Evolutionary conservation across 148 eudicot genomes (phyloP), one percentile per base, ranked within the genome.

Genomic region (Camellia lanceoleosa): DNA sequence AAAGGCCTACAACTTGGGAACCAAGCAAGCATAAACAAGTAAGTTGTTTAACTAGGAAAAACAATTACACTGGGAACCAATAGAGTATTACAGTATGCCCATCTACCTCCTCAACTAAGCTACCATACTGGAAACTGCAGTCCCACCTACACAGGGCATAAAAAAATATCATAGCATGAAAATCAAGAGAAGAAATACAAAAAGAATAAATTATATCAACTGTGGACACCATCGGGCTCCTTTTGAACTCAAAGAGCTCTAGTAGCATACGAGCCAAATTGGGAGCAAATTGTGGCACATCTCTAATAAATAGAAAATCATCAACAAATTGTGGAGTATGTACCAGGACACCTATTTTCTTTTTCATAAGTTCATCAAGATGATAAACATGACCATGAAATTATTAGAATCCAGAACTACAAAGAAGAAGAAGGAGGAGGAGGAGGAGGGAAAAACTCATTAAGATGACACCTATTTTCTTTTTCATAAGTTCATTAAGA

Each of bases 61-160:
- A 15, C 8, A 60, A 82, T 89, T 94, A 97, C 99, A 83, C 89
- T 5, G 99, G 90, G 78, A 94, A 97, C 99, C 99, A 97, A 90
- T 94, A 94, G 75, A 97, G 89, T 78, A 97, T 82, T 69, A 98
- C 98, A 43, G 99, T 97, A 85, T 97, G 99, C 78, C 99, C 99
- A 87, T 97, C 99, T 54, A 97, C 98, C 89, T 97, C 99, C 87
- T 97, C 98, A 77, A 97, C 99, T 87, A 97, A 81, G 80, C 99
- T 97, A 80, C 99, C 99, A 73, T 86, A 87, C 87, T 89, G 99
- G 87, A 97, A 94, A 86, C 91, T 89, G 85, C 96, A 94, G 79
- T 97, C 99, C 99, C 99, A 97, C 88, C 99, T 97, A 87, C 81
- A 85, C 46, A 79, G 77, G 7, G 20, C 78, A 80, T 9, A 73